Evolutionary conservation across 257 asterid genomes (phyloP).

Genomic region (Solanum neorickii): DNA sequence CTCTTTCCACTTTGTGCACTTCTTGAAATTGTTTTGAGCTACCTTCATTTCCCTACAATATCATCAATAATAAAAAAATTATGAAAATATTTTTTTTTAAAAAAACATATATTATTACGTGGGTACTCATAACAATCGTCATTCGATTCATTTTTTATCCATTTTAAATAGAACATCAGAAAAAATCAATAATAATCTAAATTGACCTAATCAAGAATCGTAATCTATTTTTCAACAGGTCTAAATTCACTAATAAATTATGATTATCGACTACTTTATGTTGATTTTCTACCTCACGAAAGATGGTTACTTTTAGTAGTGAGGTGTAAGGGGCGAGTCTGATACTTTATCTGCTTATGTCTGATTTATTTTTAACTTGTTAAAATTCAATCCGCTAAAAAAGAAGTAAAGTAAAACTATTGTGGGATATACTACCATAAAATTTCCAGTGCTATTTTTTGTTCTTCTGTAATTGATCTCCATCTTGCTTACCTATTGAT

Average conservation of each 20-base stretch:
- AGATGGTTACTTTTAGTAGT: not conserved
- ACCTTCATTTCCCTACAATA: constrained; percentile 18
- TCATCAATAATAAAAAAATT: not conserved
- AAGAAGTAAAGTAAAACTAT: not conserved
- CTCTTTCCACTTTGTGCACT: constrained; percentile 1
- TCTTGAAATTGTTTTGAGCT: constrained; percentile 4
- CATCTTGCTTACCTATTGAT: constrained; percentile 27
- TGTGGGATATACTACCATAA: constrained; percentile 11
- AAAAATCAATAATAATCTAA: not conserved
- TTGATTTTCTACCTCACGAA: no score
- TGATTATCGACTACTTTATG: no score
- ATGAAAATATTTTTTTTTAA: not conserved
- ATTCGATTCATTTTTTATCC: not conserved
- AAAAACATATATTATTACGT: not conserved
- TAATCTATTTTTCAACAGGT: no score
- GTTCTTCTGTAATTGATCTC: constrained; percentile 22
- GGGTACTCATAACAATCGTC: not conserved
- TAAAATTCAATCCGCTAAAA: not conserved
- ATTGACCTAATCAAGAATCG: not conserved
- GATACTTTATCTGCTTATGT: not conserved
- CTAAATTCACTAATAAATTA: no score
- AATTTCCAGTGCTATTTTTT: constrained; percentile 15
- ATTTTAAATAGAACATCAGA: not conserved
- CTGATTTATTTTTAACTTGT: not conserved
- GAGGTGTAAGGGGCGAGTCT: not conserved